phyloP scores from a whole-genome alignment of 2,329 filamentous ascomycete species.

The Epichloe hybrida region DNA sequence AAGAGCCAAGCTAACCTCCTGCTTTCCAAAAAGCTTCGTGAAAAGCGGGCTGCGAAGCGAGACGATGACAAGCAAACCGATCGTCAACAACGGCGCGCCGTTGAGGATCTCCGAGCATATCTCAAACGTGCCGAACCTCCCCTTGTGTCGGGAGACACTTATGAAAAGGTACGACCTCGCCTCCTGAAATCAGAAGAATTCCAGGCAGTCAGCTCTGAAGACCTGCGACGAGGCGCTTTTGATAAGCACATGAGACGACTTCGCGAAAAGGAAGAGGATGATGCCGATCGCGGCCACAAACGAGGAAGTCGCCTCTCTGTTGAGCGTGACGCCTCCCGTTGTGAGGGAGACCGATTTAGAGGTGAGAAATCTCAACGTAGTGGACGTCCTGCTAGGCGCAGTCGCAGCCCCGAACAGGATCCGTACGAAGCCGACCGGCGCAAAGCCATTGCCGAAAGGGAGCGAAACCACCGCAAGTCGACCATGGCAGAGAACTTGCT shows the following conservation, averaged over 20 bases:
- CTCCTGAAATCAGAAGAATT: slow-evolving; percentile 76
- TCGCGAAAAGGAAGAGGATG: slow-evolving; percentile 84
- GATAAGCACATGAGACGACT: slow-evolving; percentile 83
- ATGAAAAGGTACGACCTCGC: slow-evolving; percentile 72
- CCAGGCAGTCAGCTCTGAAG: slow-evolving; percentile 68
- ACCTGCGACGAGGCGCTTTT: slow-evolving; percentile 70
- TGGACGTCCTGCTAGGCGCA: slow-evolving; percentile 47
- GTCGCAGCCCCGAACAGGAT: slow-evolving; percentile 82
- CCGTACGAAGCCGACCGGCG: slow-evolving; percentile 91
- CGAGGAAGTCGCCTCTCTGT: slow-evolving; percentile 42
- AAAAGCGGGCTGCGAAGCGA: slow-evolving; percentile 68
- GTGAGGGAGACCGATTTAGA: slow-evolving; percentile 44
- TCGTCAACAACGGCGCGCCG: slow-evolving; percentile 69
- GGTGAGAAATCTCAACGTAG: slow-evolving; percentile 52
- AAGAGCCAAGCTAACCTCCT: background rate
- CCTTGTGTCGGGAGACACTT: slow-evolving; percentile 63
- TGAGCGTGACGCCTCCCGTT: slow-evolving; percentile 43
- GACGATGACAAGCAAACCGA: slow-evolving; percentile 81
- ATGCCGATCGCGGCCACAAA: slow-evolving; percentile 51
- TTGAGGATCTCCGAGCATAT: slow-evolving; percentile 71
- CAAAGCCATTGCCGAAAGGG: slow-evolving; percentile 85
- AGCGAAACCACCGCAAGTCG: slow-evolving; percentile 80
- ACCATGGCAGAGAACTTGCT: slow-evolving; percentile 53
- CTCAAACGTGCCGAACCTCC: slow-evolving; percentile 88
- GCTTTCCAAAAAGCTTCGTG: slow-evolving; percentile 50